Evolutionary conservation across 2,329 filamentous ascomycete species (phyloP).

Genomic region (Phialophora expanda): DNA sequence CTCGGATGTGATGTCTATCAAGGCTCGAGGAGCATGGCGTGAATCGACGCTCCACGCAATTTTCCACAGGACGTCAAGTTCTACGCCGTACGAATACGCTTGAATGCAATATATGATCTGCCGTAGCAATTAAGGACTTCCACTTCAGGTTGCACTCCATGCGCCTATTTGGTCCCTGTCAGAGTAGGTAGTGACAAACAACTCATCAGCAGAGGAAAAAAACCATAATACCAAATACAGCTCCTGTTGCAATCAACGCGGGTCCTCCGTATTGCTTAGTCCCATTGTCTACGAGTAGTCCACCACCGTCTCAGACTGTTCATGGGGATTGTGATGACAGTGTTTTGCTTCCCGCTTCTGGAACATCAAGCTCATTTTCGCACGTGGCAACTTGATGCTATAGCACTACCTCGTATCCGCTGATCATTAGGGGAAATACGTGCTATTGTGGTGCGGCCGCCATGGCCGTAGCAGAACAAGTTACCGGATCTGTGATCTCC

Average conservation of each 20-base stretch:
- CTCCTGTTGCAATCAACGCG: not conserved
- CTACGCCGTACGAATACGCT: not conserved
- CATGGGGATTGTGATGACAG: not conserved
- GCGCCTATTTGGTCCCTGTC: too few relatives aligned
- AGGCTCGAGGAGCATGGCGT: not conserved
- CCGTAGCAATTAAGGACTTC: not conserved
- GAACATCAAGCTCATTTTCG: not conserved
- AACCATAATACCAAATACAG: not conserved
- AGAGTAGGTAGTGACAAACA: not conserved
- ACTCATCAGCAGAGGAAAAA: not conserved
- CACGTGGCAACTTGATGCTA: not conserved
- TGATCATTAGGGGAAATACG: too few relatives aligned
- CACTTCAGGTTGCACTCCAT: not conserved
- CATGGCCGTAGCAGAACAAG: too few relatives aligned
- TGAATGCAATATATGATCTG: not conserved
- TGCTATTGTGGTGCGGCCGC: too few relatives aligned
- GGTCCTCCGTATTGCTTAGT: not conserved
- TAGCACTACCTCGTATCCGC: too few relatives aligned
- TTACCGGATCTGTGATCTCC: not conserved
- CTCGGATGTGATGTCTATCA: slow-evolving; percentile 14
- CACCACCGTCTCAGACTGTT: not conserved
- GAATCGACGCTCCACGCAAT: slow-evolving; percentile 2
- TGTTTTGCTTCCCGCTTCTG: not conserved
- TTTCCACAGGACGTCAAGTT: not conserved
- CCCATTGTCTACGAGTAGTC: not conserved